Percentiles rank a stretch among this genome's conserved stretches.
phyloP scores from a whole-genome alignment of 257 asterid species.

The Oldenlandia corymbosa region DNA sequence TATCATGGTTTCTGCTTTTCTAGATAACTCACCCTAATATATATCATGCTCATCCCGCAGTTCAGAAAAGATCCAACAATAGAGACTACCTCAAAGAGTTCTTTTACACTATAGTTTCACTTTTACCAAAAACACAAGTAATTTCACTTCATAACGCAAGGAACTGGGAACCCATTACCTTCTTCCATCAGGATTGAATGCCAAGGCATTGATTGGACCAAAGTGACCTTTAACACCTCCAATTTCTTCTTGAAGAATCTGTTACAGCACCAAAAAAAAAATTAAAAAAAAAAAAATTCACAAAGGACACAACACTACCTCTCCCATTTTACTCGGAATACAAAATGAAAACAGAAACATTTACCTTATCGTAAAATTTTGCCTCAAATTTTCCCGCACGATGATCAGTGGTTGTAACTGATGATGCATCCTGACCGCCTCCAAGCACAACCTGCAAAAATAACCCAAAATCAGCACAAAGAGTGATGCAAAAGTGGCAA shows the following conservation, averaged over 20 bases:
- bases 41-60: too few relatives aligned
- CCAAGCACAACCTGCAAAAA: conserved; percentile 72
- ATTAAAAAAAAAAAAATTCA: conserved; percentile 10
- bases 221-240: conserved; percentile 95
- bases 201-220: conserved; percentile 95
- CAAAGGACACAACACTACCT: neutral
- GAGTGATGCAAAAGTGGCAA: neutral
- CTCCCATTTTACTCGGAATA: neutral
- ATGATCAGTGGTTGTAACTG: conserved; percentile 83
- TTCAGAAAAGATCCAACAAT: too few relatives aligned
- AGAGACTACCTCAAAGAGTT: neutral
- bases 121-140: neutral
- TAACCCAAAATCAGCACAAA: conserved; percentile 7
- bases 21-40: too few relatives aligned
- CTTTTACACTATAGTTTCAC: neutral
- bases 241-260: conserved; percentile 81
- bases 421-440: conserved; percentile 92
- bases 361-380: conserved; percentile 85
- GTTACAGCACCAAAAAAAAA: conserved; percentile 6
- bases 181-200: conserved; percentile 86
- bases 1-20: too few relatives aligned
- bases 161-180: conserved; percentile 38
- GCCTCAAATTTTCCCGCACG: conserved; percentile 97
- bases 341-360: too few relatives aligned
- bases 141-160: neutral